Base-by-base conservation (phyloP, 305 asterid genomes). In the Fraxinus paxiana region DNA sequence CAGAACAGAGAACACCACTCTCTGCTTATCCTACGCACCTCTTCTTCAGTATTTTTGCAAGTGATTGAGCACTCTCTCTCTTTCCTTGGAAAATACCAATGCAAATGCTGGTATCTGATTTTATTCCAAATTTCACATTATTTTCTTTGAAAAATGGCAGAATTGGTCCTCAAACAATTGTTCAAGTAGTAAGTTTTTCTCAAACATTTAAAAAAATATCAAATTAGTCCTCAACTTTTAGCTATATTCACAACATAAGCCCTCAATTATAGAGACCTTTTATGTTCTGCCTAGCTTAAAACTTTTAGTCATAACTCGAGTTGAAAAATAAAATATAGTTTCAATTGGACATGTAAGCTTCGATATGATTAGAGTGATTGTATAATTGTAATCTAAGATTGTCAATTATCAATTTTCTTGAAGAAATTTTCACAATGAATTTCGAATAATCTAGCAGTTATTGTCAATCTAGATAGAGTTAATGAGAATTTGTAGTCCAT, bases 11-110 rank as follows among this genome's bases (percentile, higher is more conserved):
- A 41, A 43, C 51, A 12, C 15, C 51, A 10, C 15, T 0, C 51
- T 54, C 86, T 81, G 87, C 84, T 85, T 80, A 79, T 78, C 87
- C 83, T 79, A 31, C 86, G 78, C 80, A 80, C 84, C 84, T 87
- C 75, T 67, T 5, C 46, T 26, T 31, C 73, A 37, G 22, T n/a
- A 22, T 37, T 18, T 54, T 59, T 73, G 12, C 54, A 17, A 63
- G 72, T 26, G 72, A 63, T 22, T 9, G 7, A 24, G 34, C 72
- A 9, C 72, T 63, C 18, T 63, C 31, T 61, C 31, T 38, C 33
- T 24, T 6, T 10, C 10, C 72, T 22, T 10, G 17, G 35, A 63
- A 63, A 63, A 63, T 24, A 8, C 35, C 35, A 63, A 63, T 9
- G 17, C 4, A 63, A 63, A 24, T 63, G n/a, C 17, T 22, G 72